Base-by-base conservation (phyloP, 352 stramenopile genomes). In the Phytophthora crassamura region DNA sequence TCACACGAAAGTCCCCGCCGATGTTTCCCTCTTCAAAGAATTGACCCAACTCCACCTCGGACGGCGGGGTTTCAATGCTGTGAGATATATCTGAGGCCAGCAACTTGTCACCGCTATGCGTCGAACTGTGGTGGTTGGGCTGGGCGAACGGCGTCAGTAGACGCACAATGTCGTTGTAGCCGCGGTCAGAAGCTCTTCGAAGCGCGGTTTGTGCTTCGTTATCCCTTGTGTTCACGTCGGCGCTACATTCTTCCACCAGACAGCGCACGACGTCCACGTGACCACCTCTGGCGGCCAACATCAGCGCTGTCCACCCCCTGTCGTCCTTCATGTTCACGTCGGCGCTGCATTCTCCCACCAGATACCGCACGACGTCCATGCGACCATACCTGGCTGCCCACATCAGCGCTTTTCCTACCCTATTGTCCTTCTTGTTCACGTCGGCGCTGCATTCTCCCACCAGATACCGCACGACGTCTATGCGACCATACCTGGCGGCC, bases 401-500 rank as follows among this genome's bases (percentile, higher is more conserved):
- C n/a, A n/a, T n/a, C n/a, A n/a, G n/a, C n/a, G n/a, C n/a, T n/a
- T n/a, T n/a, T n/a, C n/a, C n/a, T n/a, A n/a, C n/a, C n/a, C n/a
- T n/a, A n/a, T n/a, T n/a, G n/a, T n/a, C n/a, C n/a, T n/a, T n/a
- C 22, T 32, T 12, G 5, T 64, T 38, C 2, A 16, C 28, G 3
- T 38, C 22, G 14, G 11, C 9, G n/a, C n/a, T n/a, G n/a, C n/a
- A n/a, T n/a, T n/a, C n/a, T 47, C 28, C 25, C 2, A 14, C 36
- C 7, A 58, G 36, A 46, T 28, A 47, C 20, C 14, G 16, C 5
- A 60, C 40, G 20, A 60, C 18, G 3, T 52, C 53, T 35, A 50
- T 20, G 11, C 15, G 11, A 0, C 35, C 35, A 5, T 25, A 30
- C 20, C 11, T 2, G 22, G 39, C 39, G 25, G 51, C 51, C n/a